Base-by-base conservation (phyloP, 495 filamentous ascomycete genomes). In the Aspergillus haitiensis region DNA sequence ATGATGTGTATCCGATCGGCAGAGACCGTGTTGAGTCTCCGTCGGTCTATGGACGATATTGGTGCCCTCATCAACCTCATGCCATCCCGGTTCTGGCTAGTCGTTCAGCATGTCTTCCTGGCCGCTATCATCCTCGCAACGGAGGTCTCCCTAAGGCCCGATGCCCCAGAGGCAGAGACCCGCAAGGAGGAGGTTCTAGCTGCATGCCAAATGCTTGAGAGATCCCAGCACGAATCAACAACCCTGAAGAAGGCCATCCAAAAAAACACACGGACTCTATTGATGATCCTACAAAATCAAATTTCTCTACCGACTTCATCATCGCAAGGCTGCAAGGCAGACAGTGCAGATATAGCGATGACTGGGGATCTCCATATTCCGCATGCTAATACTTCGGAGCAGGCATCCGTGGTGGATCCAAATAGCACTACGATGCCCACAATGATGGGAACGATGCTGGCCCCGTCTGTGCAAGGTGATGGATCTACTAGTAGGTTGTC, bases 101-200 rank as follows among this genome's bases (percentile, higher is more conserved):
- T 69, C 42, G 62, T 64, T 58, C 64, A 71, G 31, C 68, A 73
- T 58, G 56, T 71, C 8, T 68, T 68, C 49, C 58, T 68, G 32
- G 71, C 68, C 11, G 71, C 71, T 13, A 42, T 73, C 16, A 66
- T 68, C 9, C 53, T 73, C 7, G 71, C 69, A 15, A 66, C 67
- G 31, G 67, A 73, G 16, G 67, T 70, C 3, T 70, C 69, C 3
- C 66, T 73, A 31, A 63, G 71, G 13, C 67, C 66, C 2, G 15
- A 48, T 8, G 62, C 68, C 16, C 66, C 63, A 13, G 65, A 68
- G 8, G 66, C 65, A 1, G 62, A 64, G 11, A 35, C 58, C 39
- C 60, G 61, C 3, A 68, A 70, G 45, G 45, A 63, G 1, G 65
- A 68, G 39, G 67, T 72, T 1, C 39, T 71, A n/a, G 59, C 61